Conservation (phyloP, 768 basidiomycete genomes). For the Psilocybe tampanensis region DNA sequence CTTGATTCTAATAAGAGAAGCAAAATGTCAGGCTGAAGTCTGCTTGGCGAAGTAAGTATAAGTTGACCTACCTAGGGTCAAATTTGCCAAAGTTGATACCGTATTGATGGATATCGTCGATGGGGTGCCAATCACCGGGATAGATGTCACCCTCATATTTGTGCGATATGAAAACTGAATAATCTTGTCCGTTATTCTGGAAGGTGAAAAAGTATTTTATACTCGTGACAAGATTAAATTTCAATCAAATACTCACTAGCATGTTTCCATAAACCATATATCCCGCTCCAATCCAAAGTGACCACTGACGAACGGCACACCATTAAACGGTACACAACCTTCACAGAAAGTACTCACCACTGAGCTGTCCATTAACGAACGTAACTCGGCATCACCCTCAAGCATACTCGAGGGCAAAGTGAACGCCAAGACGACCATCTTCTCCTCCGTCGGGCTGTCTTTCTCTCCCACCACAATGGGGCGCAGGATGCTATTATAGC, state of each 20-base stretch:
- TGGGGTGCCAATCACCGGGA: constrained; percentile 31
- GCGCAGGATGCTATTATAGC: constrained; percentile 44
- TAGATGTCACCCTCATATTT: constrained; percentile 20
- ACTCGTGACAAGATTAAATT: background rate
- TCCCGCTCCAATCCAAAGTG: constrained; percentile 23
- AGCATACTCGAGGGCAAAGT: constrained; percentile 33
- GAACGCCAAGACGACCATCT: constrained; percentile 32
- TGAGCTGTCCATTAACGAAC: constrained; percentile 24
- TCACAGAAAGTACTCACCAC: constrained; percentile 27
- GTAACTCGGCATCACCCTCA: constrained; percentile 33
- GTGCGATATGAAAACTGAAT: constrained; percentile 28
- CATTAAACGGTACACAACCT: background rate
- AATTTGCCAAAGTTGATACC: constrained; percentile 36
- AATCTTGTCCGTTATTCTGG: constrained; percentile 30
- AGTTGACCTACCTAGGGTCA: constrained; percentile 34
- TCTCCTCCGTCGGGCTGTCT: constrained; percentile 18
- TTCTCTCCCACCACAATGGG: constrained; percentile 29
- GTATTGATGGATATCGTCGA: constrained; percentile 33
- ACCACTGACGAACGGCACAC: constrained; percentile 15
- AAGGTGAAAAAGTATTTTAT: constrained; percentile 2
- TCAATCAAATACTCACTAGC: constrained; percentile 20
- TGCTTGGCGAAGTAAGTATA: background rate
- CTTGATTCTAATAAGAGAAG: constrained; percentile 28
- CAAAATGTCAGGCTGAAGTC: background rate
- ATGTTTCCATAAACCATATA: constrained; percentile 30